phyloP scores from a whole-genome alignment of 306 rosid species.

The Trichosanthes truncata region DNA sequence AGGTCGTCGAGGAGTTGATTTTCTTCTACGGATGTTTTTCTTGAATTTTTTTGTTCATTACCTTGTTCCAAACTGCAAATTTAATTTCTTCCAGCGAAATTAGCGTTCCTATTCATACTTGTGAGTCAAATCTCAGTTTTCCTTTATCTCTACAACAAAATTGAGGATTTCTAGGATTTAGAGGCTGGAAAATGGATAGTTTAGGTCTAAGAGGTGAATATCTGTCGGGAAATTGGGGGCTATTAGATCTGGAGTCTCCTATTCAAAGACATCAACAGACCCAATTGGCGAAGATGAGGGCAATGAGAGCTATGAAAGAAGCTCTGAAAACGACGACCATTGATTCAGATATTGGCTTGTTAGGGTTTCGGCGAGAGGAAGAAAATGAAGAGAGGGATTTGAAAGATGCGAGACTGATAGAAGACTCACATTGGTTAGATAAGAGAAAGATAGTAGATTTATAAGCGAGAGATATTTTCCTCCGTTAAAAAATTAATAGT shows the following conservation, averaged over 20 bases:
- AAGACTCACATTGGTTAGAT: too few species aligned
- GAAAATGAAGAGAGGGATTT: too few species aligned
- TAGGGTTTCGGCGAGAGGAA: too few species aligned
- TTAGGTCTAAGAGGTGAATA: constrained; percentile 69
- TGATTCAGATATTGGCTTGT: too few species aligned
- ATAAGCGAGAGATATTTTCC: too few species aligned
- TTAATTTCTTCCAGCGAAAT: neutral
- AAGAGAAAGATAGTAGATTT: too few species aligned
- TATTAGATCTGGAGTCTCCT: constrained; percentile 54
- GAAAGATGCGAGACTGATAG: too few species aligned
- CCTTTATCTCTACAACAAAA: neutral
- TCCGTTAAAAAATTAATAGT: too few species aligned
- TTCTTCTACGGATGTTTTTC: too few species aligned
- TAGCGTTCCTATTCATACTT: neutral
- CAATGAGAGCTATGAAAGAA: too few species aligned
- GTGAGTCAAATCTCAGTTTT: neutral
- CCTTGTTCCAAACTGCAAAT: neutral
- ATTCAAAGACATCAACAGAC: constrained; percentile 42
- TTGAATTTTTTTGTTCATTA: neutral
- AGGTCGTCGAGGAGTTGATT: neutral
- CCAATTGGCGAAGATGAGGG: too few species aligned
- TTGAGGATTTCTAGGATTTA: constrained; percentile 23
- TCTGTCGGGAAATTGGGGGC: constrained; percentile 46
- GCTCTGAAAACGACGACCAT: too few species aligned
- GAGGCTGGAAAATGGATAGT: constrained; percentile 41